Conservation (phyloP, 2,329 filamentous ascomycete genomes). For the Botrytis pseudocinerea region DNA sequence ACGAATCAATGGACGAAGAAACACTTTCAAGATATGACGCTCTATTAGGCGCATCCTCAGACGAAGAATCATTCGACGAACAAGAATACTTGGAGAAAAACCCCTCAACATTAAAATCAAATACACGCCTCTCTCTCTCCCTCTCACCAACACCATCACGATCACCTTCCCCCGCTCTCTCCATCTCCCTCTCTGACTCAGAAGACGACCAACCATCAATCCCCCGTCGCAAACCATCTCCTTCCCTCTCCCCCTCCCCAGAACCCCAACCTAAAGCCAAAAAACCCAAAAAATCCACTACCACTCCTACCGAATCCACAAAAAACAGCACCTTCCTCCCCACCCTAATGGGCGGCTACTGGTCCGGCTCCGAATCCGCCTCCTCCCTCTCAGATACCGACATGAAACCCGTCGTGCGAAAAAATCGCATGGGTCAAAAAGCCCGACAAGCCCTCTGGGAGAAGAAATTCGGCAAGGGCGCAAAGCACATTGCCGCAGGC, state of each 20-base stretch:
- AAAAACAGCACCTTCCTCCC: slow-evolving; percentile 65
- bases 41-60: slow-evolving; percentile 38
- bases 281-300: slow-evolving; percentile 29
- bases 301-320: slow-evolving; percentile 21
- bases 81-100: slow-evolving; percentile 29
- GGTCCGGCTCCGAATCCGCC: slow-evolving; percentile 70
- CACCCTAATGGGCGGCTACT: slow-evolving; percentile 75
- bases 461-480: slow-evolving; percentile 72
- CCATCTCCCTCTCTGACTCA: slow-evolving; percentile 19
- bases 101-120: slow-evolving; percentile 21
- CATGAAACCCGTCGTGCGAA: slow-evolving; percentile 58
- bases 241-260: slow-evolving; percentile 23
- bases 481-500: slow-evolving; percentile 45
- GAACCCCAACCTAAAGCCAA: slow-evolving; percentile 27
- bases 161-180: slow-evolving; percentile 25
- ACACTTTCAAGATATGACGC: slow-evolving; percentile 37
- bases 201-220: slow-evolving; percentile 18
- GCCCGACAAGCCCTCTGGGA: slow-evolving; percentile 79
- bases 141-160: slow-evolving; percentile 30
- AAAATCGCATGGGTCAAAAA: slow-evolving; percentile 75
- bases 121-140: slow-evolving; percentile 29
- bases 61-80: slow-evolving; percentile 38
- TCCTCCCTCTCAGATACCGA: slow-evolving; percentile 64
- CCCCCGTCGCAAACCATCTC: slow-evolving; percentile 10
- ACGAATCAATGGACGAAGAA: slow-evolving; percentile 36